These are phyloP conservation scores for Pseudogymnoascus destructans DNA, from an alignment of 2,329 filamentous ascomycete genomes.

Conservation along the genomic window DNA sequence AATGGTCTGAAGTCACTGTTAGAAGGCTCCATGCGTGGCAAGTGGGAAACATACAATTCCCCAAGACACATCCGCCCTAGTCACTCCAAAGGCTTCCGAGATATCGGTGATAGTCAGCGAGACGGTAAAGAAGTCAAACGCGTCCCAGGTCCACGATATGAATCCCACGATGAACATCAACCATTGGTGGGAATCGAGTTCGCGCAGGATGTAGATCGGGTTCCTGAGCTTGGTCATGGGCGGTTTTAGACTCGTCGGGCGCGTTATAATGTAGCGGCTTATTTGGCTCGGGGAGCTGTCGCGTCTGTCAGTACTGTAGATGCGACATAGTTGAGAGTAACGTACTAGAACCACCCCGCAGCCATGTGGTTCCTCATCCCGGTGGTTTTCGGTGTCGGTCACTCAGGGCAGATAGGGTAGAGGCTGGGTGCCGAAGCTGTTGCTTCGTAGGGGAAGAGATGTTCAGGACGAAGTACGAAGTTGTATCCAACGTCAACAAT, in stretches of 20 bases:
- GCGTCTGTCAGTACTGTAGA: neutral
- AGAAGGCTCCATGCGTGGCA: neutral
- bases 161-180: slow-evolving; percentile 20
- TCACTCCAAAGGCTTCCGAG: slow-evolving; percentile 37
- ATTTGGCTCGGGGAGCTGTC: slow-evolving; percentile 24
- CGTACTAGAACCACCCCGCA: slow-evolving; percentile 3
- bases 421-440: neutral
- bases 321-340: neutral
- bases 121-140: slow-evolving; percentile 56
- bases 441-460: no score
- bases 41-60: slow-evolving; percentile 31
- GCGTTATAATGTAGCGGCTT: slow-evolving; percentile 25
- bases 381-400: neutral
- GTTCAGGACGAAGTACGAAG: neutral
- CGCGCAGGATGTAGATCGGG: slow-evolving; percentile 20
- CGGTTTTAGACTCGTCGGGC: slow-evolving; percentile 26
- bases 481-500: neutral
- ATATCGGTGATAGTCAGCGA: slow-evolving; percentile 44
- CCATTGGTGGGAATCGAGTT: slow-evolving; percentile 25
- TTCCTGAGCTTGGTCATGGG: slow-evolving; percentile 22
- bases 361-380: slow-evolving; percentile 6
- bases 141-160: slow-evolving; percentile 38
- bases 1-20: slow-evolving; percentile 15
- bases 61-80: slow-evolving; percentile 48
- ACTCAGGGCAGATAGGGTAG: neutral